Conservation (phyloP, 306 rosid genomes). For the Vigna mungo region DNA sequence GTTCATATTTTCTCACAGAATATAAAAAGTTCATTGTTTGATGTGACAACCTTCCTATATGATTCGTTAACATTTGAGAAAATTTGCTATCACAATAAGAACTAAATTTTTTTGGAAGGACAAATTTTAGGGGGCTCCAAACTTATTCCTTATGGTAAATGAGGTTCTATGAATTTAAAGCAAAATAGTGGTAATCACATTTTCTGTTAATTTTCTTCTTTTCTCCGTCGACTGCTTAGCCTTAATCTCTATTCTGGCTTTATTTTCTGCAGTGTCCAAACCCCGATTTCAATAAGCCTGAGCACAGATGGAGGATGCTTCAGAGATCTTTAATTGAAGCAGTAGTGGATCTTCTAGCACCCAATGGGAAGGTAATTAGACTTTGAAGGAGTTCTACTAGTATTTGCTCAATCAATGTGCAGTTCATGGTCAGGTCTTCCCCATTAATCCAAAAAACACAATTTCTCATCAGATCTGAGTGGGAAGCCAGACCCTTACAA, state of each 20-base stretch:
- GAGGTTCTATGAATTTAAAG: neutral
- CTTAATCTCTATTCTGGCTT: conserved; percentile 27
- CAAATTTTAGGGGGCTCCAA: conserved; percentile 3
- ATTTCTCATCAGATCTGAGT: conserved; percentile 16
- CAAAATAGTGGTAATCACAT: conserved; percentile 18
- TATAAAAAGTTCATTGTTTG: neutral
- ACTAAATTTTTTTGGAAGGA: neutral
- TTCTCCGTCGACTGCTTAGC: conserved; percentile 5
- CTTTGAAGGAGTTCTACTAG: conserved; percentile 27
- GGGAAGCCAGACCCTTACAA: neutral
- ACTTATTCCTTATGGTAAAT: conserved; percentile 2
- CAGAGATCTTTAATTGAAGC: conserved; percentile 85
- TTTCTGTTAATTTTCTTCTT: neutral
- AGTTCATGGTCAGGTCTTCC: neutral
- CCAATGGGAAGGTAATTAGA: conserved; percentile 70
- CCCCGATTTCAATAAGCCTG: conserved; percentile 89
- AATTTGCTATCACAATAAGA: conserved; percentile 19
- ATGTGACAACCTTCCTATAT: conserved; percentile 1
- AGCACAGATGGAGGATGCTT: conserved; percentile 93
- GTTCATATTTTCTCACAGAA: neutral
- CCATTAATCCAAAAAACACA: neutral
- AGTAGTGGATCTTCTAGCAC: conserved; percentile 66
- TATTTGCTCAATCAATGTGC: conserved; percentile 23
- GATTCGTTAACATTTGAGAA: neutral
- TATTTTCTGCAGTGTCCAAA: conserved; percentile 72